A percentile compares a stretch with the other conserved stretches of the same genome.
Evolutionary conservation across 192 early-diverging fungal species (phyloP).

Genomic region (Thoreauomyces humboldtii): DNA sequence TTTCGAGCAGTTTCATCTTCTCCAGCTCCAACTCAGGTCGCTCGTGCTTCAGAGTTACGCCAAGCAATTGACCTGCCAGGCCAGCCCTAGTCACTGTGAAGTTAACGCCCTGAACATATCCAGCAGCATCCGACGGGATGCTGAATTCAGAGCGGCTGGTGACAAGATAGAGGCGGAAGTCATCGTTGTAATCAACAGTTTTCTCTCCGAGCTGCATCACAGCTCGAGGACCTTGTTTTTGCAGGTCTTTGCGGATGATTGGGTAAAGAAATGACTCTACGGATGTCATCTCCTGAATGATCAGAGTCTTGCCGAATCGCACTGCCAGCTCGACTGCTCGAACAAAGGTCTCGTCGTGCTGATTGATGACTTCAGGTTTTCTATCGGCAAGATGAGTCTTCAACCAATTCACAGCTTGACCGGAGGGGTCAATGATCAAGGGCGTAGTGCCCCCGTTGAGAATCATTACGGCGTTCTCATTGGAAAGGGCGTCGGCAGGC

Average conservation of each 20-base stretch:
- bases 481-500: conserved; percentile 50
- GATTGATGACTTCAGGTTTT: conserved; percentile 56
- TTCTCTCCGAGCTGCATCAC: conserved; percentile 57
- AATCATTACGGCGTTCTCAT: conserved; percentile 56
- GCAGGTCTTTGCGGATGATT: conserved; percentile 45
- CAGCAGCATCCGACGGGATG: conserved; percentile 40
- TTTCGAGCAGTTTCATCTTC: conserved; percentile 48
- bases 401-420: conserved; percentile 50
- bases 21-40: conserved; percentile 53
- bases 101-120: conserved; percentile 46
- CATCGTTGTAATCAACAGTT: conserved; percentile 54
- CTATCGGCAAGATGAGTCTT: conserved; percentile 44
- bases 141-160: conserved; percentile 36
- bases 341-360: conserved; percentile 53
- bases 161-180: conserved; percentile 53
- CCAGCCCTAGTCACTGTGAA: conserved; percentile 59
- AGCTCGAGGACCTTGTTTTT: conserved; percentile 51
- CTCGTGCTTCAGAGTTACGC: conserved; percentile 56
- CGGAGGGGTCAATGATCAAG: conserved; percentile 54
- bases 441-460: conserved; percentile 33
- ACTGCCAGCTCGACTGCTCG: conserved; percentile 53
- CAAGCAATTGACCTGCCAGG: conserved; percentile 52
- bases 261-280: conserved; percentile 54
- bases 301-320: conserved; percentile 59
- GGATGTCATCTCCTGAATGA: conserved; percentile 49